phyloP scores from a whole-genome alignment of 2,329 filamentous ascomycete species.

The Zymoseptoria tritici region DNA sequence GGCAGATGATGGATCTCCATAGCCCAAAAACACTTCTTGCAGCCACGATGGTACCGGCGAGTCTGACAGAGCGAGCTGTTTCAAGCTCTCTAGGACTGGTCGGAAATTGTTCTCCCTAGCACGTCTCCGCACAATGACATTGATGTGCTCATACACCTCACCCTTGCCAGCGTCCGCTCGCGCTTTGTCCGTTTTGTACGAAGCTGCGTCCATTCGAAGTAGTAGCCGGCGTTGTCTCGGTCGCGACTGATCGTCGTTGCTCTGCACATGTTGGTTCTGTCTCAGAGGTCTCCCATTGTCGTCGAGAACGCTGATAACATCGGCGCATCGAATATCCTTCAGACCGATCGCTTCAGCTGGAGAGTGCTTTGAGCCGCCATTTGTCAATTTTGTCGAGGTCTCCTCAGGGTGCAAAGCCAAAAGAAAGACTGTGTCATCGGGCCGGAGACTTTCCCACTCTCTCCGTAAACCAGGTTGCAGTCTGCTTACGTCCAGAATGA shows the following conservation, averaged over 20 bases:
- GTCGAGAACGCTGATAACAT: constrained; percentile 78
- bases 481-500: constrained; percentile 73
- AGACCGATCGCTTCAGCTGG: constrained; percentile 59
- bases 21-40: constrained; percentile 95
- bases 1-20: constrained; percentile 83
- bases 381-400: constrained; percentile 43
- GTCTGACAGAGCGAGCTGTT: constrained; percentile 74
- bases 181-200: constrained; percentile 71
- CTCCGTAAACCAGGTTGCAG: constrained; percentile 66
- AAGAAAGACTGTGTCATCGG: constrained; percentile 85
- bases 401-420: constrained; percentile 62
- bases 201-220: constrained; percentile 69
- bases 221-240: constrained; percentile 62
- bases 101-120: constrained; percentile 97
- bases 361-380: constrained; percentile 45
- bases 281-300: constrained; percentile 70
- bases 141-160: constrained; percentile 77
- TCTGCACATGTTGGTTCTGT: constrained; percentile 43
- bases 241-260: constrained; percentile 57
- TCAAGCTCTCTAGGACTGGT: constrained; percentile 84
- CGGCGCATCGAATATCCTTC: constrained; percentile 67
- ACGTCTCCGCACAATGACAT: constrained; percentile 74
- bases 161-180: constrained; percentile 57
- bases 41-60: constrained; percentile 84
- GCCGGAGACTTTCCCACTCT: constrained; percentile 84